Conservation (phyloP, 2,329 filamentous ascomycete genomes). For the Fusarium albosuccineum region DNA sequence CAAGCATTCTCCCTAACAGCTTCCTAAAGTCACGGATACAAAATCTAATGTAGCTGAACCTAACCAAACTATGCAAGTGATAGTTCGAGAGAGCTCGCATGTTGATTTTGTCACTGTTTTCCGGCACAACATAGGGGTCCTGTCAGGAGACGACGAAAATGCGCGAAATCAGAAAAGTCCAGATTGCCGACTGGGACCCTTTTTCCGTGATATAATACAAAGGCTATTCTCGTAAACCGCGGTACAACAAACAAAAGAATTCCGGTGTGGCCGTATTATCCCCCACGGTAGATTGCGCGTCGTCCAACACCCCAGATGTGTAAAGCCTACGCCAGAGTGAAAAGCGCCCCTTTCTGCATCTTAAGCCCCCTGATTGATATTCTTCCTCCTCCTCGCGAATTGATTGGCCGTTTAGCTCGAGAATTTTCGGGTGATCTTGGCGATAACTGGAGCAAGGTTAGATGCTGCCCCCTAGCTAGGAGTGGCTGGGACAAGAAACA, state of each 20-base stretch:
- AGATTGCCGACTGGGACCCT: conserved; percentile 43
- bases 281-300: conserved; percentile 42
- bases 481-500: conserved; percentile 51
- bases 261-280: conserved; percentile 45
- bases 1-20: too few relatives aligned
- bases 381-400: conserved; percentile 18
- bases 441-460: conserved; percentile 77
- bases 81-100: background rate
- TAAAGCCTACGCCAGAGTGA: conserved; percentile 39
- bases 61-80: background rate
- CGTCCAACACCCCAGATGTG: conserved; percentile 38
- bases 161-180: conserved; percentile 43
- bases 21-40: too few relatives aligned
- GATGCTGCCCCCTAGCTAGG: conserved; percentile 3
- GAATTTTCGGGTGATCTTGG: conserved; percentile 94
- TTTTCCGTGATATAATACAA: conserved; percentile 51
- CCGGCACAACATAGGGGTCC: background rate
- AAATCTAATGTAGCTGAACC: too few relatives aligned
- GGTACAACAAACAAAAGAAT: conserved; percentile 46
- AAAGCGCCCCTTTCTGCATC: conserved; percentile 34
- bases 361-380: conserved; percentile 8
- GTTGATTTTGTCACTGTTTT: too few relatives aligned
- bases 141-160: background rate
- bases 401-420: conserved; percentile 63
- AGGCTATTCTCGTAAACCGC: conserved; percentile 46